Evolutionary conservation across 129 eudicot genomes (phyloP).

Genomic region (Glebionis coronaria): DNA sequence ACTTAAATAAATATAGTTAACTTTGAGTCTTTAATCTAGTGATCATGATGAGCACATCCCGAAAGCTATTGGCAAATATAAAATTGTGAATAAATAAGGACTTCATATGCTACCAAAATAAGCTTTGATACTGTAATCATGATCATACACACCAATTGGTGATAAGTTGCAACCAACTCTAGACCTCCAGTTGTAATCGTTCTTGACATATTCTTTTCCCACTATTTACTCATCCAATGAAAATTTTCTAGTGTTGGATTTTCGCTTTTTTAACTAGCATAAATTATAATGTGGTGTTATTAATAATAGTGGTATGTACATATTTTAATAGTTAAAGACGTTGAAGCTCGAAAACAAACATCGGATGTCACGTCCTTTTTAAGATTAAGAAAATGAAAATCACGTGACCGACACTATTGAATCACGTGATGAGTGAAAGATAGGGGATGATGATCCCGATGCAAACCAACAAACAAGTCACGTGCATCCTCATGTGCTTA

Average conservation of each 20-base stretch:
- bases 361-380: constrained; percentile 31
- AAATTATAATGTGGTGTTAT: not conserved
- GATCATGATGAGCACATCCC: not conserved
- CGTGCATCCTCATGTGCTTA: constrained; percentile 38
- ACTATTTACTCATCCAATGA: too few relatives aligned
- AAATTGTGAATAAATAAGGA: not conserved
- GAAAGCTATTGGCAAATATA: not conserved
- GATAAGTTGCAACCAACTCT: too few relatives aligned
- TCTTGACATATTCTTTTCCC: too few relatives aligned
- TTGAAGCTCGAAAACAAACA: constrained; percentile 27
- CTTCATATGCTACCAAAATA: not conserved
- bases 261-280: too few relatives aligned
- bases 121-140: too few relatives aligned
- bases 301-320: not conserved
- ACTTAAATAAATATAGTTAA: too few relatives aligned
- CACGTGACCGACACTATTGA: constrained; percentile 46
- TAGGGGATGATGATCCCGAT: constrained; percentile 35
- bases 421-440: constrained; percentile 38
- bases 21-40: too few relatives aligned
- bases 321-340: constrained; percentile 15
- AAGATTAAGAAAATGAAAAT: constrained; percentile 20
- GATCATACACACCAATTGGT: too few relatives aligned
- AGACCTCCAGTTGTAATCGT: too few relatives aligned
- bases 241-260: too few relatives aligned
- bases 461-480: constrained; percentile 32